Evolutionary conservation across 2,329 filamentous ascomycete genomes (phyloP).

Genomic region (Pseudogymnoascus sp.): DNA sequence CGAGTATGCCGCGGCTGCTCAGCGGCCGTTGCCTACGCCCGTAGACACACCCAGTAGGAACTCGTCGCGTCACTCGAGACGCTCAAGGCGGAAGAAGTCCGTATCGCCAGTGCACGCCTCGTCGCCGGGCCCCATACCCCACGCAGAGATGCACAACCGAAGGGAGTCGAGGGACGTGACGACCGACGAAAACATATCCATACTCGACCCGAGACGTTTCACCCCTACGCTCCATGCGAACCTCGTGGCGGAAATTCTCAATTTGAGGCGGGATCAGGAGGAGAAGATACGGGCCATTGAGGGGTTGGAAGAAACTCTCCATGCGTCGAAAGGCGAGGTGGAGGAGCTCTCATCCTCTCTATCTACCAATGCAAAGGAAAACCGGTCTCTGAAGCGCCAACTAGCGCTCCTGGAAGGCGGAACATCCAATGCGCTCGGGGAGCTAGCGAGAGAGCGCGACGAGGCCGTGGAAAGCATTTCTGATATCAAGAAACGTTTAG

Average conservation of each 20-base stretch:
- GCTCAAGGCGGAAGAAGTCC: conserved; percentile 39
- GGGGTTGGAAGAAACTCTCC: conserved; percentile 65
- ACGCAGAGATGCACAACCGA: conserved; percentile 39
- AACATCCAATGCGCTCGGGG: conserved; percentile 74
- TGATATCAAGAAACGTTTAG: conserved; percentile 70
- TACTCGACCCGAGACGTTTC: conserved; percentile 83
- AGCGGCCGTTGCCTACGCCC: conserved; percentile 58
- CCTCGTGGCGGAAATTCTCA: conserved; percentile 86
- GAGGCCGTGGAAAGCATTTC: conserved; percentile 63
- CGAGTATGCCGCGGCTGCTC: conserved; percentile 47
- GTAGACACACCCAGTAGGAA: conserved; percentile 64
- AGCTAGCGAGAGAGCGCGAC: conserved; percentile 78
- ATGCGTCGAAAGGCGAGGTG: conserved; percentile 63
- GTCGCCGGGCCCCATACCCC: conserved; percentile 48
- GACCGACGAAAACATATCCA: conserved; percentile 56
- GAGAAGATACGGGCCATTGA: conserved; percentile 83
- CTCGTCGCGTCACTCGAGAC: conserved; percentile 59
- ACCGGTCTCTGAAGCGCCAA: conserved; percentile 72
- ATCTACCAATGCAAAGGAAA: conserved; percentile 62
- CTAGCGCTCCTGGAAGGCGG: conserved; percentile 80
- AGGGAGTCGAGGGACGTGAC: conserved; percentile 49
- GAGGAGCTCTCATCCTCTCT: conserved; percentile 58
- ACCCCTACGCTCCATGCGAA: conserved; percentile 93
- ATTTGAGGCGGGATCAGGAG: conserved; percentile 79
- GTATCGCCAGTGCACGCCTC: conserved; percentile 55